Percentiles rank a stretch among this genome's conserved stretches.
These are phyloP conservation scores for Fomitopsis serialis DNA, from an alignment of 768 basidiomycete species.

Conservation along the genomic window DNA sequence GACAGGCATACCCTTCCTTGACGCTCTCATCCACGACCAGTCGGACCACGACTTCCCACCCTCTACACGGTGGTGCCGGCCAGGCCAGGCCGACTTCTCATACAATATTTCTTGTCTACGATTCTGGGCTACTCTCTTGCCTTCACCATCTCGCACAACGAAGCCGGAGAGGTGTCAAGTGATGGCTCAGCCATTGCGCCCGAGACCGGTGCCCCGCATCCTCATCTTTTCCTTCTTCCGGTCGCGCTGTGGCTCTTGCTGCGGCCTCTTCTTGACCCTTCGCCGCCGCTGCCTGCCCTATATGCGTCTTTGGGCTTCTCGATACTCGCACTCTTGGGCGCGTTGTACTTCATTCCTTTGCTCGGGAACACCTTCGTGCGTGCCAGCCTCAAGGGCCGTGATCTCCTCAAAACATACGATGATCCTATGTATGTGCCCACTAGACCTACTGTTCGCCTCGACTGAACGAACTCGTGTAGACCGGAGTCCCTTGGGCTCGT, in stretches of 20 bases:
- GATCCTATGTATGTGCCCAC: slow-evolving; percentile 54
- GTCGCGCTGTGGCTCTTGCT: slow-evolving; percentile 69
- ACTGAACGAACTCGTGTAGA: slow-evolving; percentile 35
- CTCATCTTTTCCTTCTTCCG: slow-evolving; percentile 59
- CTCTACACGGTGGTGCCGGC: no score
- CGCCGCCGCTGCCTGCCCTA: slow-evolving; percentile 65
- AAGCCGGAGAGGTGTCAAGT: no score
- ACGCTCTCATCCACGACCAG: background rate
- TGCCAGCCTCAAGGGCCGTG: slow-evolving; percentile 80
- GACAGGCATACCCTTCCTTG: background rate
- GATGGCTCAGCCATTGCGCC: slow-evolving; percentile 9
- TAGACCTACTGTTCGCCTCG: background rate
- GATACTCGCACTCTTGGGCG: slow-evolving; percentile 72
- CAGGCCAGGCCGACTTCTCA: no score
- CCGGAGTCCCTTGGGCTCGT: slow-evolving; percentile 94
- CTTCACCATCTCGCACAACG: no score
- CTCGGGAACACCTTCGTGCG: slow-evolving; percentile 76
- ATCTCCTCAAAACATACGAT: slow-evolving; percentile 78
- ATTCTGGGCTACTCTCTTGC: no score
- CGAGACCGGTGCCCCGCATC: slow-evolving; percentile 22
- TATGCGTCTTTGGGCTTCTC: slow-evolving; percentile 82
- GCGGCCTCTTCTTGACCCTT: slow-evolving; percentile 64
- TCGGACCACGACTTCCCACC: no score
- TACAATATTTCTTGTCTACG: no score
- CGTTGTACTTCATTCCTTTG: slow-evolving; percentile 75